Evolutionary conservation across 352 stramenopile species (phyloP).

Genomic region (Phytopythium boreale): DNA sequence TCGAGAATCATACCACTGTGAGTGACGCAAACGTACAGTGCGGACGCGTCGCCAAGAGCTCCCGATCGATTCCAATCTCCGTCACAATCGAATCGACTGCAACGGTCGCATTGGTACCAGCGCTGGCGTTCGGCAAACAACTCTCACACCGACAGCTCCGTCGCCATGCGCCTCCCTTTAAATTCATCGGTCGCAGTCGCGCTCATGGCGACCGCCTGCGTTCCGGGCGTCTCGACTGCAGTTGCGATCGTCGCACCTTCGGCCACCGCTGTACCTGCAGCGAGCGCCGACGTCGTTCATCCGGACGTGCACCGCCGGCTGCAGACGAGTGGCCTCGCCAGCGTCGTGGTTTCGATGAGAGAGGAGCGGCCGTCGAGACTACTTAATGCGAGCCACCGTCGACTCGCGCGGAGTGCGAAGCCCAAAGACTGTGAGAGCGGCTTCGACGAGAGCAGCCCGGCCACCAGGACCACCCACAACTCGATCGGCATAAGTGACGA

Average conservation of each 20-base stretch:
- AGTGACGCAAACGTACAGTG: background rate
- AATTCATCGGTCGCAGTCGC: background rate
- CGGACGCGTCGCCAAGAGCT: background rate
- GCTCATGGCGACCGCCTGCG: background rate
- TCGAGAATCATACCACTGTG: background rate
- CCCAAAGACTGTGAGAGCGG: conserved; percentile 5
- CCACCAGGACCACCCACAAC: background rate
- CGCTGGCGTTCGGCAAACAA: too few relatives aligned
- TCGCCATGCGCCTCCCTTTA: background rate
- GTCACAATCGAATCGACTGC: background rate
- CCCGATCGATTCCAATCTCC: background rate
- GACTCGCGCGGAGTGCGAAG: background rate
- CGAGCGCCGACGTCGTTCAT: conserved; percentile 1
- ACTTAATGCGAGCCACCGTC: background rate
- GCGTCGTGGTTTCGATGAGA: conserved; percentile 34
- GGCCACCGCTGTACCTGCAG: background rate
- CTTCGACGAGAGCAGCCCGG: background rate
- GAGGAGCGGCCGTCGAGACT: conserved; percentile 12
- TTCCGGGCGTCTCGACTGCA: too few relatives aligned
- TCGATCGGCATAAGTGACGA: background rate
- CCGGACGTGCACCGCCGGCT: conserved; percentile 14
- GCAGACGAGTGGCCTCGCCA: conserved; percentile 15
- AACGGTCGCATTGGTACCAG: background rate
- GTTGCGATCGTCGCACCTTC: background rate
- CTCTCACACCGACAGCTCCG: too few relatives aligned